phyloP scores from a whole-genome alignment of 192 early-diverging fungal genomes.

The Linnemannia zychae region DNA sequence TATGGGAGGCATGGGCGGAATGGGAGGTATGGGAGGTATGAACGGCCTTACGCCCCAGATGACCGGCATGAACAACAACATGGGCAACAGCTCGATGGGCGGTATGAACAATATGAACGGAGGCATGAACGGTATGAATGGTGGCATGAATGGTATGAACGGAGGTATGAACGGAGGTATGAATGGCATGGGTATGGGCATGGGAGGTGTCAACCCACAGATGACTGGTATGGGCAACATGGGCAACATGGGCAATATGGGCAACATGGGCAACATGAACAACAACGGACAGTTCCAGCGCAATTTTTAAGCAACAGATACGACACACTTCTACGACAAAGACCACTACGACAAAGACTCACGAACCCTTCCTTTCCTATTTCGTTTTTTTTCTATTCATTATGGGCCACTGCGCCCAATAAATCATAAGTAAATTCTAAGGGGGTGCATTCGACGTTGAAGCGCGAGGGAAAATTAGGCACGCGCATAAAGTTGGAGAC shows the following conservation, averaged over 20 bases:
- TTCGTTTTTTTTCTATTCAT: background rate
- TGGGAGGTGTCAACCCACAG: slow-evolving; percentile 11
- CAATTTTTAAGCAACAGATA: slow-evolving; percentile 36
- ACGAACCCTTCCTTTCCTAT: background rate
- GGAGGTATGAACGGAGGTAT: slow-evolving; percentile 5
- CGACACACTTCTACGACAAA: background rate
- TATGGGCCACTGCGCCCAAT: background rate
- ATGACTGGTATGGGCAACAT: slow-evolving; percentile 34
- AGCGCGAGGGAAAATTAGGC: too few species aligned
- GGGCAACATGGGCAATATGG: slow-evolving; percentile 34
- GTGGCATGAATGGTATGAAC: background rate
- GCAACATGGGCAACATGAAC: slow-evolving; percentile 34
- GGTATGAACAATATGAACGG: slow-evolving; percentile 13
- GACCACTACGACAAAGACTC: background rate
- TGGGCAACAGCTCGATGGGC: slow-evolving; percentile 23
- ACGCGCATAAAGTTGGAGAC: too few species aligned
- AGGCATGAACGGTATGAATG: slow-evolving; percentile 1
- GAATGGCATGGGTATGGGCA: slow-evolving; percentile 28
- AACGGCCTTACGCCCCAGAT: slow-evolving; percentile 26
- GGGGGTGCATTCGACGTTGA: too few species aligned
- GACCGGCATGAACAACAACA: slow-evolving; percentile 41
- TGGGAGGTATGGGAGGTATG: slow-evolving; percentile 43
- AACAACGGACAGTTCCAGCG: slow-evolving; percentile 56
- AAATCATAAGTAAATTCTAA: background rate
- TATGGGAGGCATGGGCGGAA: slow-evolving; percentile 11